A percentile compares a stretch with the other conserved stretches of the same genome.
Evolutionary conservation across 2,329 filamentous ascomycete species (phyloP).

Genomic region (Aspergillus caelatus): DNA sequence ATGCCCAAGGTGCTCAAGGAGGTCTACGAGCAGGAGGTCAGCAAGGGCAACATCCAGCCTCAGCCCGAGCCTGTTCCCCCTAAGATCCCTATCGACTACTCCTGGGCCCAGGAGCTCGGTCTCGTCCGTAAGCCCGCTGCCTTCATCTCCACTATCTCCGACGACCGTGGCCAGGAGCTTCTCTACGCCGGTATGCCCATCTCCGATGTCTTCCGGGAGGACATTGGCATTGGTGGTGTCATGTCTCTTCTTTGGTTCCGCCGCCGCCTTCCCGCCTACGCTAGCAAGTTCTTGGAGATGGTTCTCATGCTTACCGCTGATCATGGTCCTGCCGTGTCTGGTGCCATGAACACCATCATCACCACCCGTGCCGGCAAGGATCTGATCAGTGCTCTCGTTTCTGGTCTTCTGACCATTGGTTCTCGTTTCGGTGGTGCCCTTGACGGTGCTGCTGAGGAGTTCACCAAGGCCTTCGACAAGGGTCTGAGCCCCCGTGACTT

Average conservation of each 20-base stretch:
- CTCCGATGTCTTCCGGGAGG: conserved; percentile 98
- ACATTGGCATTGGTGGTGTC: conserved; percentile 98
- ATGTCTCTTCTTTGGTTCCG: conserved; percentile 99
- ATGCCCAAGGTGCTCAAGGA: conserved; percentile 74
- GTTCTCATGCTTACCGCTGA: conserved; percentile 99
- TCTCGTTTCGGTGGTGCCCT: conserved; percentile 98
- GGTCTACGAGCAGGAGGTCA: conserved; percentile 88
- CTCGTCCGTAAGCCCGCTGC: conserved; percentile 99
- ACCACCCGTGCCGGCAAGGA: conserved; percentile 99
- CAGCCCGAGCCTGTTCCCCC: conserved; percentile 87
- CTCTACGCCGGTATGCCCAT: conserved; percentile 99
- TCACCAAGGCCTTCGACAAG: conserved; percentile 97
- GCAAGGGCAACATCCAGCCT: conserved; percentile 81
- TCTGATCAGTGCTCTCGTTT: conserved; percentile 90
- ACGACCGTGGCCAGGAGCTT: conserved; percentile 98
- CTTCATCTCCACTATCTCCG: conserved; percentile 99
- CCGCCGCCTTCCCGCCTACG: conserved; percentile 90
- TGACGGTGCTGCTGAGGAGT: conserved; percentile 96
- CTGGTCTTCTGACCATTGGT: conserved; percentile 96
- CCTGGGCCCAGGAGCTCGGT: conserved; percentile 98
- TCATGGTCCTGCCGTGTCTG: conserved; percentile 97
- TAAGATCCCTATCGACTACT: conserved; percentile 99
- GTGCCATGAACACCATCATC: conserved; percentile 99
- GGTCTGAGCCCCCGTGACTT: conserved; percentile 97
- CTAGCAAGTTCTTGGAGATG: conserved; percentile 99